Base-by-base conservation (phyloP, 805 yeast species). In the Komagataella populi region DNA sequence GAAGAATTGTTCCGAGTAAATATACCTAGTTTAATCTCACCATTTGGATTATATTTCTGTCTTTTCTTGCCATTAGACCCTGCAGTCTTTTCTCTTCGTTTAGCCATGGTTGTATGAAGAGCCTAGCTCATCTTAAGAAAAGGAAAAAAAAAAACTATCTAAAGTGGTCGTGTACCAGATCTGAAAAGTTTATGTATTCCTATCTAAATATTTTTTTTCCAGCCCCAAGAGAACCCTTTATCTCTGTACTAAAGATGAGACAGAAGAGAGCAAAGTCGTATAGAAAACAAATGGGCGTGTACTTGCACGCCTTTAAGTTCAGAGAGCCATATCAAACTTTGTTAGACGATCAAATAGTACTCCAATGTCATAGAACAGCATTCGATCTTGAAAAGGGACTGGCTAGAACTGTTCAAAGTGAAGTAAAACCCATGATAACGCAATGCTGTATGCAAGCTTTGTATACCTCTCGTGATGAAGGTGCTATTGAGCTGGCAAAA, bases 211-310 rank as follows among this genome's bases (percentile, higher is more conserved):
- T 30, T 30, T 30, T 30, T 30, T 30, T 10, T 10, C 39, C 10
- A 30, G 39, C 10, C 14, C 39, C 10, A 30, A 30, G 14, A 14
- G 39, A 30, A 30, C n/a, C 36, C 8, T 24, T 30, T 14, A 30
- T 10, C 39, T 30, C 14, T 30, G 5, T 30, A 1, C 14, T 7
- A 10, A 49, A 30, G 39, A 91, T 91, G 99, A 88, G 95, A 74
- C 96, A 91, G 70, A 91, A 90, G 68, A 77, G 99, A 68, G 96
- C 97, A 50, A 91, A 91, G 67, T 74, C 93, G 1, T 93, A 93
- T 68, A 82, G 91, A 65, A 91, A 91, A 72, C 96, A 87, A 65
- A 84, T 93, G 86, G 79, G 83, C 57, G 83, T 87, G 51, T 84
- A 88, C 59, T 76, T 78, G 57, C 86, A 88, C 63, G 77, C 95